Conservation (phyloP, 306 rosid genomes). For the Lathyrus aphaca region DNA sequence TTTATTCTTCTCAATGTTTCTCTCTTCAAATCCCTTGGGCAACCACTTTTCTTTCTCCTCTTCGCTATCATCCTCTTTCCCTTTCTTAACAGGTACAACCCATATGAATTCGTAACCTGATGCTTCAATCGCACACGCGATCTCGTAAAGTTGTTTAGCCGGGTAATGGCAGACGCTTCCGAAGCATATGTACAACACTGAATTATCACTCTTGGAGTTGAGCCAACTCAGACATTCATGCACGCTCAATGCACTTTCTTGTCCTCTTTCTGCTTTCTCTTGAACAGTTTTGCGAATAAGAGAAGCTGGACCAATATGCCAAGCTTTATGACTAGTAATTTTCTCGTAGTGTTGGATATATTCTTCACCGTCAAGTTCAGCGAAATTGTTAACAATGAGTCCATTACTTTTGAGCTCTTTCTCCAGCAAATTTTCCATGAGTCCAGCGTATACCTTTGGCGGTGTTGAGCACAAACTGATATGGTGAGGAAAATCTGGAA, state of each 20-base stretch:
- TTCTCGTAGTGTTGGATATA: conserved; percentile 26
- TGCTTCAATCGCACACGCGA: conserved; percentile 35
- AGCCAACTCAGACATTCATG: conserved; percentile 36
- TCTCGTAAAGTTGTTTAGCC: conserved; percentile 43
- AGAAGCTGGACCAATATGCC: conserved; percentile 45
- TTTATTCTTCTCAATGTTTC: neutral
- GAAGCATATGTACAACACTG: conserved; percentile 37
- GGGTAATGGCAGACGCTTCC: conserved; percentile 18
- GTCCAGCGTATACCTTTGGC: neutral
- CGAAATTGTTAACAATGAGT: conserved; percentile 35
- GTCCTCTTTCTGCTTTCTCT: conserved; percentile 34
- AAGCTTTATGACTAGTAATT: conserved; percentile 23
- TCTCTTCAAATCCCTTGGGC: conserved; percentile 36
- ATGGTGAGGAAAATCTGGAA: conserved; percentile 35
- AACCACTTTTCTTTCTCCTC: conserved; percentile 41
- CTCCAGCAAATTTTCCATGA: neutral
- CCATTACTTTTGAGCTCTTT: conserved; percentile 39
- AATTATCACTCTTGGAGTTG: conserved; percentile 14
- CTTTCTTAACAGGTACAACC: conserved; percentile 43
- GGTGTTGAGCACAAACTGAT: conserved; percentile 9
- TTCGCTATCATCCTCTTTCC: neutral
- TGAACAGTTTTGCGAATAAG: neutral
- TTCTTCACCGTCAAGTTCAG: conserved; percentile 37
- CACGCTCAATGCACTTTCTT: conserved; percentile 16
- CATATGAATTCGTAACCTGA: conserved; percentile 13